phyloP scores from a whole-genome alignment of 306 rosid species.

The Gillenia trifoliata region DNA sequence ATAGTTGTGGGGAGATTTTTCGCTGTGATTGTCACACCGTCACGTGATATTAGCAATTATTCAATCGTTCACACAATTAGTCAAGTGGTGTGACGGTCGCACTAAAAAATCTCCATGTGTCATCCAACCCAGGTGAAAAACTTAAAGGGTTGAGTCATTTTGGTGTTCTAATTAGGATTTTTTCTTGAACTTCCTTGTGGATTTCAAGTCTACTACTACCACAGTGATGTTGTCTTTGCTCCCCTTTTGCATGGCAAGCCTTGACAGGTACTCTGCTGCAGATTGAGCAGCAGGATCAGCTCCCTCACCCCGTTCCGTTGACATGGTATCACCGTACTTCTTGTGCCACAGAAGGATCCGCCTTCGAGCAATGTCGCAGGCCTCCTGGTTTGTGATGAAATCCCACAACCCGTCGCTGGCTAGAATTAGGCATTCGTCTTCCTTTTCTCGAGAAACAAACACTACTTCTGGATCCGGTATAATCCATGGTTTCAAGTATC shows the following conservation, averaged over 20 bases:
- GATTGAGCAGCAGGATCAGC: conserved; percentile 72
- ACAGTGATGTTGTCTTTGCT: conserved; percentile 79
- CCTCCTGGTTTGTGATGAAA: conserved; percentile 76
- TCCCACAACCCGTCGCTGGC: conserved; percentile 91
- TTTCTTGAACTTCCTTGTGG: conserved; percentile 62
- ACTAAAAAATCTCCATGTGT: too few species aligned
- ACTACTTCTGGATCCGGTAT: conserved; percentile 74
- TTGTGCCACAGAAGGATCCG: conserved; percentile 80
- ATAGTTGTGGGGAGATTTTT: not conserved
- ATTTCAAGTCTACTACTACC: conserved; percentile 70
- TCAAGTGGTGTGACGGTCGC: too few species aligned
- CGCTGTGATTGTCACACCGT: not conserved
- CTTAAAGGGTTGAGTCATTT: conserved; percentile 30
- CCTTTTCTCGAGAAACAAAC: conserved; percentile 46
- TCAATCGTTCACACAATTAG: too few species aligned
- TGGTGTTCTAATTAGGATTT: conserved; percentile 28
- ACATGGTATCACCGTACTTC: conserved; percentile 35
- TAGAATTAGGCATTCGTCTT: conserved; percentile 67
- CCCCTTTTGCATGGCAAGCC: conserved; percentile 70
- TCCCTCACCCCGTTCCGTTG: conserved; percentile 23
- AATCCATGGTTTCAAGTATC: conserved; percentile 73
- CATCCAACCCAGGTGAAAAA: conserved; percentile 39
- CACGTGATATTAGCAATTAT: not conserved
- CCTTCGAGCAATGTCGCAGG: conserved; percentile 67
- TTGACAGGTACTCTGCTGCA: conserved; percentile 72